Base-by-base conservation (phyloP, 331 rosid species). In the Malus hybrid region DNA sequence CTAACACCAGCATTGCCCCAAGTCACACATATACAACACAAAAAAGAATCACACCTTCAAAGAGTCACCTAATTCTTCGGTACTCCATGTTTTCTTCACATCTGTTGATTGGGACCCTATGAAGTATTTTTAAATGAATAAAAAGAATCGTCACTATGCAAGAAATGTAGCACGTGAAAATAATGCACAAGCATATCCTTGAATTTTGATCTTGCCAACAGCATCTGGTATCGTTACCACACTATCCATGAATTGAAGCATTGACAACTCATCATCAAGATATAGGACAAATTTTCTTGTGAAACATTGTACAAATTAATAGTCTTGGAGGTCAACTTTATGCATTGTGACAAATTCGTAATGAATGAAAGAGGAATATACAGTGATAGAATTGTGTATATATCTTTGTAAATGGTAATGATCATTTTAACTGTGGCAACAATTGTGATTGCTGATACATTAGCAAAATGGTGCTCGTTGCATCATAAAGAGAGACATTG, bases 11-110 rank as follows among this genome's bases (percentile, higher is more conserved):
- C 54, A 19, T 54, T 48, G 18, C 19, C 63, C 57, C 6, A 20
- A 27, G 32, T 56, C 52, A 67, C 13, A 6, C 48, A 24, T 11
- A 19, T 7, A 19, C 50, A 65, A 69, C 20, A 55, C 33, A 74
- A 67, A 52, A 28, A 13, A 10, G 73, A 62, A 62, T 28, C 77
- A 69, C 83, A 93, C 98, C 98, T 93, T 87, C 78, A 88, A 44
- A 32, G 95, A 87, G 76, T 74, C 80, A 42, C 77, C 83, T 67
- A 87, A 36, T 79, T 89, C 90, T 42, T 73, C 31, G n/a, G 76
- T 81, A 75, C 69, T 79, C 89, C 67, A 61, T 11, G 91, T 78
- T 50, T 79, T 81, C 36, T 79, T 73, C 78, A 14, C 7, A 55
- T 76, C 66, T 19, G 54, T 73, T 63, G 74, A 79, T 32, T 66